Evolutionary conservation across 805 yeast species (phyloP).

Genomic region (Saturnispora hagleri): DNA sequence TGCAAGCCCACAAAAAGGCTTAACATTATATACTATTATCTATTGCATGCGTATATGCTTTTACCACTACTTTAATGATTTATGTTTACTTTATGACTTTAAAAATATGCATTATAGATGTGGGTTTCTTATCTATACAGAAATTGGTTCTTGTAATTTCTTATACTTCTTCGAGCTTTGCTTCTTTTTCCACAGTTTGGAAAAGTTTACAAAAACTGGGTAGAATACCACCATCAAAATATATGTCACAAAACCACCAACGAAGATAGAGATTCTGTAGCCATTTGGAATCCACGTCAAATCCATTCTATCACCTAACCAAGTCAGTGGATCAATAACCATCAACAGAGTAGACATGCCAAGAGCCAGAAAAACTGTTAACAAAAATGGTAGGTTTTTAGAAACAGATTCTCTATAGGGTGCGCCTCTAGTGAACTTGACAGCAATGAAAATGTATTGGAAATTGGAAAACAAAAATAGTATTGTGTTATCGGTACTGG

Average conservation of each 20-base stretch:
- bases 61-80: background rate
- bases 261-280: constrained; percentile 45
- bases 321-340: constrained; percentile 35
- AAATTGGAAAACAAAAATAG: constrained; percentile 74
- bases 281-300: constrained; percentile 48
- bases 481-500: constrained; percentile 83
- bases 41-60: background rate
- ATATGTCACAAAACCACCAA: constrained; percentile 42
- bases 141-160: background rate
- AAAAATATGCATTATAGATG: background rate
- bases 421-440: constrained; percentile 82
- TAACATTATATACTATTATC: background rate
- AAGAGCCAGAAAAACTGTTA: constrained; percentile 45
- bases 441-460: constrained; percentile 80
- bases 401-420: constrained; percentile 79
- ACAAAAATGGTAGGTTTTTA: constrained; percentile 61
- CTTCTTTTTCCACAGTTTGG: constrained; percentile 5
- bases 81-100: background rate
- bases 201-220: background rate
- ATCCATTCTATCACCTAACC: constrained; percentile 67
- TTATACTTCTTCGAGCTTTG: constrained; percentile 4
- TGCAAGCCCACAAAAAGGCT: constrained; percentile 21
- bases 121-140: background rate
- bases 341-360: constrained; percentile 46
- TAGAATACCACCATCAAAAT: background rate